Evolutionary conservation across 1,284 basidiomycete genomes (phyloP), one percentile per base, ranked within the genome.

Genomic region (Tylopilus sp.): DNA sequence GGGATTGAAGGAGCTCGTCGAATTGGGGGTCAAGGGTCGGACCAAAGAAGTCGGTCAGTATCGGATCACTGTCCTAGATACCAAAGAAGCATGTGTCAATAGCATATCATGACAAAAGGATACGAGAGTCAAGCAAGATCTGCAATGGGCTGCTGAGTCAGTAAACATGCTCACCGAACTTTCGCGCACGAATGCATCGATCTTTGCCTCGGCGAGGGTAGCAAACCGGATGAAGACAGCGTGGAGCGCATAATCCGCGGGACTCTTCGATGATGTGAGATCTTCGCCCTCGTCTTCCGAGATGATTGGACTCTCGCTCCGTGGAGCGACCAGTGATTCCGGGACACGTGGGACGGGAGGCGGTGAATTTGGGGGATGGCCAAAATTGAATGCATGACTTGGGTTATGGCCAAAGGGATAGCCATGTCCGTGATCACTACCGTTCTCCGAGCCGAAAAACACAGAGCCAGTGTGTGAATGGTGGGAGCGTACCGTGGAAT

Each of bases 201-300:
- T 88, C 63, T 92, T 92, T 33, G 74, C 73, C 69, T 94, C 90
- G 0, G 90, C 89, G 3, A 82, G 75, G 0, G 86, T 81, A 5
- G 88, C 88, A 63, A 94, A 94, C 7, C 88, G 83, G 48, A 90
- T 86, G 69, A 94, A 94, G 8, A 94, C 81, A 0, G 91, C 89
- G 64, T 92, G 88, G 31, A 95, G 72, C 2, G 92, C 92, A 62
- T 90, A 93, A 61, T 94, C 92, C 0, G 86, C 86, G 0, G 92
- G 92, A 13, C 88, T 92, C 62, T 84, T 85, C 3, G 86, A 85
- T 51, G 87, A 85, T 61, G 82, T 78, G 13, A 79, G 73, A 22
- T 62, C 57, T 39, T 86, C 77, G 57, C 83, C 84, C 58, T 88
- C 85, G 22, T 83, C 82, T 31, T 88, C 86, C 1, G 75, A 71